Evolutionary conservation across 805 yeast genomes (phyloP).

Genomic region (Metschnikowia peoriensis): DNA sequence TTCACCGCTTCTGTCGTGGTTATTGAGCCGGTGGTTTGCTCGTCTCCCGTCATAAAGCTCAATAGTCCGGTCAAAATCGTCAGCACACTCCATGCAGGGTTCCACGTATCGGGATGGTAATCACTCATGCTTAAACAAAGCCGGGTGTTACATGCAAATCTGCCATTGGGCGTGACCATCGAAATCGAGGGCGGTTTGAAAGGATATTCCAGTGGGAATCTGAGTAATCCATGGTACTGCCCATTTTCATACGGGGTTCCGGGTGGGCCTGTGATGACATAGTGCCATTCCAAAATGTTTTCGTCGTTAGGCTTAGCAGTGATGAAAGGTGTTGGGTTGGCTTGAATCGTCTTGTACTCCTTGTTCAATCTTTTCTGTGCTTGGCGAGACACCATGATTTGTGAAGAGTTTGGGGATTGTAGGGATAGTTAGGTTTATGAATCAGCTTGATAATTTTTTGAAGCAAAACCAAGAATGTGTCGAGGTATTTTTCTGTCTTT

Average conservation of each 20-base stretch:
- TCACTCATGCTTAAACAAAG: constrained; percentile 92
- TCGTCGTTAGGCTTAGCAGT: constrained; percentile 83
- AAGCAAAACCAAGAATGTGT: no score
- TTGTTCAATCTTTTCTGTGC: constrained; percentile 57
- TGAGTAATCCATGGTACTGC: constrained; percentile 84
- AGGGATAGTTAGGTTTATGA: no score
- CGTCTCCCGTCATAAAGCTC: constrained; percentile 90
- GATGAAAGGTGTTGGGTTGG: constrained; percentile 82
- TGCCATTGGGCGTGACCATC: constrained; percentile 87
- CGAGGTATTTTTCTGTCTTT: no score
- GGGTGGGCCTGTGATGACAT: constrained; percentile 88
- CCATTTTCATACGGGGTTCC: constrained; percentile 84
- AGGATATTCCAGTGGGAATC: constrained; percentile 84
- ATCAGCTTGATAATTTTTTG: no score
- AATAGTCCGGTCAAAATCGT: constrained; percentile 84
- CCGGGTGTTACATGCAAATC: constrained; percentile 77
- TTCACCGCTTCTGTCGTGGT: constrained; percentile 59
- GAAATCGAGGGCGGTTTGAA: constrained; percentile 88
- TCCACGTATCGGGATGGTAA: constrained; percentile 93
- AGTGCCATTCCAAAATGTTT: constrained; percentile 92
- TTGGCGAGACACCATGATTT: constrained; percentile 38
- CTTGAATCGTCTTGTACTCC: constrained; percentile 75
- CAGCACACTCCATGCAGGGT: constrained; percentile 93
- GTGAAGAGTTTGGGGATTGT: neutral
- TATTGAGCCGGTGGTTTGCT: constrained; percentile 81